phyloP scores from a whole-genome alignment of 192 early-diverging fungal species.

The Diversispora epigaea region DNA sequence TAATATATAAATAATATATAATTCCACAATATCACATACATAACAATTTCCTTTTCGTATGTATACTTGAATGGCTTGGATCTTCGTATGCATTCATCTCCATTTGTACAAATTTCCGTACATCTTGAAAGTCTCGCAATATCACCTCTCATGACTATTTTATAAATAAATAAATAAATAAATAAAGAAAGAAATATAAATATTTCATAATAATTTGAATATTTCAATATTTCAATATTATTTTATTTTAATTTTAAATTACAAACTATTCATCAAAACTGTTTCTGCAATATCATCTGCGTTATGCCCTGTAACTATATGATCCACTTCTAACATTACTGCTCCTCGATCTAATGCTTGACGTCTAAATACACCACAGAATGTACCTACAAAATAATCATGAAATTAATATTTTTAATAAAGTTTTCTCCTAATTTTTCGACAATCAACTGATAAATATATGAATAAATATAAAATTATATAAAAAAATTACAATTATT shows the following conservation, averaged over 20 bases:
- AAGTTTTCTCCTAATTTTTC: neutral
- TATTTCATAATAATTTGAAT: neutral
- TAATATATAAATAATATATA: neutral
- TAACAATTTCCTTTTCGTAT: constrained; percentile 99
- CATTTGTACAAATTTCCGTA: constrained; percentile 85
- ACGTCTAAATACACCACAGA: constrained; percentile 96
- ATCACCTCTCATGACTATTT: constrained; percentile 90
- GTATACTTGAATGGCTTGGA: constrained; percentile 99
- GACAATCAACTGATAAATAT: no score
- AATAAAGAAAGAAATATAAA: neutral
- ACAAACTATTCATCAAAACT: constrained; percentile 93
- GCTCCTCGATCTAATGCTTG: constrained; percentile 97
- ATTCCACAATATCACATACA: constrained; percentile 45
- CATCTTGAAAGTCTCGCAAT: constrained; percentile 86
- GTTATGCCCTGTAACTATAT: constrained; percentile 98
- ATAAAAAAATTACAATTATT: constrained; percentile 78
- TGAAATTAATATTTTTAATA: neutral
- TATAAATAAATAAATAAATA: neutral
- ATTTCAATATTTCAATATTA: neutral
- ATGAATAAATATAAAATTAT: no score
- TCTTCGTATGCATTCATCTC: constrained; percentile 72
- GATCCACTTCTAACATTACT: constrained; percentile 83
- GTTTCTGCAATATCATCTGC: constrained; percentile 99
- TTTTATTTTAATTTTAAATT: neutral
- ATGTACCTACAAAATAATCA: constrained; percentile 58